Evolutionary conservation across 768 basidiomycete species (phyloP).

Genomic region (Chiua virens): DNA sequence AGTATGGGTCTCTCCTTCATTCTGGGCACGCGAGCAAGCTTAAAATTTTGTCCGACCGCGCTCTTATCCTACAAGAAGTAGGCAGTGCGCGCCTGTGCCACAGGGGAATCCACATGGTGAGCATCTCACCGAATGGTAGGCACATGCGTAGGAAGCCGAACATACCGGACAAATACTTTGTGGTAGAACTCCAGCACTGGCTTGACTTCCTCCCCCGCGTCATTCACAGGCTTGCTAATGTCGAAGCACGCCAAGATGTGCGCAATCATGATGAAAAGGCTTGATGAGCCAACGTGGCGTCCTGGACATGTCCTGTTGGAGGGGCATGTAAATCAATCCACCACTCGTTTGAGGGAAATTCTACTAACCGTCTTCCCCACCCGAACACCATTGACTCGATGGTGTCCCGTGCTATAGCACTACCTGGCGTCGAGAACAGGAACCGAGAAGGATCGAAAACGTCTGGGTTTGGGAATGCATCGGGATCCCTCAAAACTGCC

Average conservation of each 20-base stretch:
- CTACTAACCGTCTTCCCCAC: not conserved
- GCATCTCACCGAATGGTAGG: too few relatives aligned
- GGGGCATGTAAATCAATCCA: too few relatives aligned
- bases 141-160: too few relatives aligned
- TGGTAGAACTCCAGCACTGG: not conserved
- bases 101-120: too few relatives aligned
- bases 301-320: not conserved
- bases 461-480: conserved; percentile 19
- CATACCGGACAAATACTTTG: not conserved
- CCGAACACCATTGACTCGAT: not conserved
- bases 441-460: conserved; percentile 21
- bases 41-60: too few relatives aligned
- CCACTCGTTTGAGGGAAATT: too few relatives aligned
- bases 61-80: too few relatives aligned
- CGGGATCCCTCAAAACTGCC: conserved; percentile 21
- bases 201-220: not conserved
- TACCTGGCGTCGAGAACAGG: not conserved
- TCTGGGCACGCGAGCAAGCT: too few relatives aligned
- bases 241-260: conserved; percentile 3
- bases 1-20: too few relatives aligned
- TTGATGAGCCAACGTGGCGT: not conserved
- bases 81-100: too few relatives aligned
- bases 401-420: not conserved
- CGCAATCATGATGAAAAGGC: not conserved
- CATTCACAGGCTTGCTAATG: not conserved